A percentile compares a stretch with the other conserved stretches of the same genome.
Conservation (phyloP, 352 stramenopile genomes). For the Globisporangium nodosum region DNA sequence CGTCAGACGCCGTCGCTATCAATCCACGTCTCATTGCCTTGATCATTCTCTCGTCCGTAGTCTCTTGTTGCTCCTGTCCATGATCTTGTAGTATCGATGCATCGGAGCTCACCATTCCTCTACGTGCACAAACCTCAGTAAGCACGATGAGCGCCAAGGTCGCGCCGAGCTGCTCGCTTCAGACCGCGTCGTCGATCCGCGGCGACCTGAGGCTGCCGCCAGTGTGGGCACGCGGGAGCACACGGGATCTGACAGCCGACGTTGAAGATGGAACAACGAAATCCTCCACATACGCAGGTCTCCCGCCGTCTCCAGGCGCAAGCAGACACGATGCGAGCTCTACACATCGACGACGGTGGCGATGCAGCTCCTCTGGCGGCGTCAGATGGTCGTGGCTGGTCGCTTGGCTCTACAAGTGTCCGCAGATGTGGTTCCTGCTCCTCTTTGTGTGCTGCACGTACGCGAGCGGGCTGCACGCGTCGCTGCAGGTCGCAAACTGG, state of each 20-base stretch:
- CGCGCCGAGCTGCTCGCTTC: slow-evolving; percentile 12
- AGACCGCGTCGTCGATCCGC: slow-evolving; percentile 19
- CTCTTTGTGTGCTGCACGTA: slow-evolving; percentile 38
- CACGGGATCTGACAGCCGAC: not conserved
- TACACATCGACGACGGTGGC: not conserved
- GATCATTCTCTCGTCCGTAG: not conserved
- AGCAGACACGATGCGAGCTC: not conserved
- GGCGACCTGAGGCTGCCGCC: slow-evolving; percentile 13
- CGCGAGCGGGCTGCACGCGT: slow-evolving; percentile 34
- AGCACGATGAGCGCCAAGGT: slow-evolving; percentile 3
- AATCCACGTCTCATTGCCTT: slow-evolving; percentile 1
- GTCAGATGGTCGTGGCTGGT: not conserved
- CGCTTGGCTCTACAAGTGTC: slow-evolving; percentile 33
- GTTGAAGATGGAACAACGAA: not conserved
- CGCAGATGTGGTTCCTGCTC: slow-evolving; percentile 48
- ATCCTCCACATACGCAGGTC: not conserved
- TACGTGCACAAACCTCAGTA: not conserved
- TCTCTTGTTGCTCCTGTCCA: not conserved
- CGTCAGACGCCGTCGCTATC: not conserved
- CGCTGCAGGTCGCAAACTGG: slow-evolving; percentile 28
- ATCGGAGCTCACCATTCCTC: not conserved
- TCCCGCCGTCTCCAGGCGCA: slow-evolving; percentile 2
- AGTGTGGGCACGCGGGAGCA: slow-evolving; percentile 5
- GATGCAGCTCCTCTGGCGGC: not conserved
- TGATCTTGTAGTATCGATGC: too few species aligned